Evolutionary conservation across 768 basidiomycete species (phyloP), one percentile per base, ranked within the genome.

Genomic region (Auriscalpium vulgare): DNA sequence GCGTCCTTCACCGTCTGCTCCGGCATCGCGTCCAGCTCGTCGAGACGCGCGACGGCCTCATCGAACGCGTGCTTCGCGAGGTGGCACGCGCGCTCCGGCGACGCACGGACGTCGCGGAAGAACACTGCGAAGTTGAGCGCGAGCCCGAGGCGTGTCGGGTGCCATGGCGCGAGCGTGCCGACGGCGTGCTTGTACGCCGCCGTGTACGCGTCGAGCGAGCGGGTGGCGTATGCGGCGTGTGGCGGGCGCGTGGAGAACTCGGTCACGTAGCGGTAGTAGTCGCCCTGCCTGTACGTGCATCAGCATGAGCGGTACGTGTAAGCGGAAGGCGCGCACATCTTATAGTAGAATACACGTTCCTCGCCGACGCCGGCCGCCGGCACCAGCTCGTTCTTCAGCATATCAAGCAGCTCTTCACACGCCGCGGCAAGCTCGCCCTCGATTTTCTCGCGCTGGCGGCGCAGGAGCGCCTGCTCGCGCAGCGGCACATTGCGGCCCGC

Each of bases 61-160:
- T 95, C 92, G 68, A 95, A 92, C 4, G 91, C 92, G 66, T 90
- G 88, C 72, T 94, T 94, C 51, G 90, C 91, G 56, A 94, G 77
- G 68, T 88, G 87, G 69, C 90, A 92, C 36, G 91, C 91, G 59
- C 88, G 78, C 66, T 91, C 88, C 23, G 92, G 89, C 67, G 86
- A 88, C 69, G 85, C 84, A 61, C 83, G 79, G 64, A 93, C 89
- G 68, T 94, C 86, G 68, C 91, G 91, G 70, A 88, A 93, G 75
- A 89, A 95, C 51, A 95, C 92, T n/a, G 90, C 86, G 73, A 95
- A 93, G 74, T 94, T 95, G 65, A 95, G 78, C 37, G 91, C 91
- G 51, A 95, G 75, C 37, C 91, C 92, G 56, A 95, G 75, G 63
- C 91, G 82, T 59, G 92, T 94, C 55, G 92, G 91, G 72, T 94